phyloP scores from a whole-genome alignment of 1,139 yeast genomes.

The Pichia sp. region DNA sequence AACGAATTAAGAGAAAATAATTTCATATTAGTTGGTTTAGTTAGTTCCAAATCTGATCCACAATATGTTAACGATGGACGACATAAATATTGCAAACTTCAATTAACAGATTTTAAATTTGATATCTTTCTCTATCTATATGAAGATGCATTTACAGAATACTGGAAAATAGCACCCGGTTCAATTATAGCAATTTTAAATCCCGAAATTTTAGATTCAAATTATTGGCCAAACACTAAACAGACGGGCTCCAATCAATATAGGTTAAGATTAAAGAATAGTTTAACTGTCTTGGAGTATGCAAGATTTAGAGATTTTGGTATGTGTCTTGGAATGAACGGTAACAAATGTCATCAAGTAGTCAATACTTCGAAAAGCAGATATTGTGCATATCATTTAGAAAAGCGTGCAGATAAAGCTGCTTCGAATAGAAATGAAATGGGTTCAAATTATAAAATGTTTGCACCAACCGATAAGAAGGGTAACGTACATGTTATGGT shows the following conservation, averaged over 20 bases:
- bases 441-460: conserved; percentile 49
- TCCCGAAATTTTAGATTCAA: conserved; percentile 44
- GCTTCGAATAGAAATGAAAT: conserved; percentile 67
- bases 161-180: conserved; percentile 70
- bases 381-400: conserved; percentile 69
- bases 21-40: conserved; percentile 68
- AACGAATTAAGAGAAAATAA: conserved; percentile 64
- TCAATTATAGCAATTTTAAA: conserved; percentile 68
- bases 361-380: conserved; percentile 47
- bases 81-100: conserved; percentile 53
- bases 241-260: conserved; percentile 36
- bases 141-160: conserved; percentile 59
- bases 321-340: conserved; percentile 47
- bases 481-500: conserved; percentile 35
- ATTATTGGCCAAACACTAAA: neutral
- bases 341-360: conserved; percentile 43
- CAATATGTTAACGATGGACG: conserved; percentile 37
- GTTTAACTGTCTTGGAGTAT: conserved; percentile 42
- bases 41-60: conserved; percentile 52
- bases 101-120: conserved; percentile 64
- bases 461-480: conserved; percentile 34
- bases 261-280: conserved; percentile 46
- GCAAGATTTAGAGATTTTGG: conserved; percentile 72
- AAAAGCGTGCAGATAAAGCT: conserved; percentile 46
- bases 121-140: conserved; percentile 49